These are phyloP conservation scores for Cenococcum geophilum DNA, from an alignment of 495 filamentous ascomycete species.

Conservation along the genomic window DNA sequence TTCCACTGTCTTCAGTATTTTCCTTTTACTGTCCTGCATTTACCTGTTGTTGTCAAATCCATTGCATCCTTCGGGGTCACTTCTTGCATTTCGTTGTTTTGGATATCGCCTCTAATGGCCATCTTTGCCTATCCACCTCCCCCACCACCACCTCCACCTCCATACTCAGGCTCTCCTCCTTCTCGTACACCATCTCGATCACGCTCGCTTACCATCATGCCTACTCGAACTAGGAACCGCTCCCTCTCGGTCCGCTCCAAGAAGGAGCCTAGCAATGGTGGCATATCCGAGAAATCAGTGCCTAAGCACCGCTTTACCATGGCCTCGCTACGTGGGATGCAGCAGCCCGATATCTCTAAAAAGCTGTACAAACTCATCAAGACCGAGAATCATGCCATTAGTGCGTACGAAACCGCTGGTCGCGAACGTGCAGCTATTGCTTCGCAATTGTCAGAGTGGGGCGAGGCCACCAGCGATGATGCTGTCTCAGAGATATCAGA, in stretches of 20 bases:
- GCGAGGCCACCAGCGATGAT: conserved; percentile 80
- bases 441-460: conserved; percentile 92
- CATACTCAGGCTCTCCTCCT: conserved; percentile 22
- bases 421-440: conserved; percentile 77
- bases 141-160: conserved; percentile 26
- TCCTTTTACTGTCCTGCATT: conserved; percentile 6
- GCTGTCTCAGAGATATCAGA: conserved; percentile 82
- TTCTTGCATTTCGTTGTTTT: background rate
- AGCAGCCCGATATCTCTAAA: conserved; percentile 77
- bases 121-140: conserved; percentile 27
- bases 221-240: conserved; percentile 36
- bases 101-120: conserved; percentile 19
- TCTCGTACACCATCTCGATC: conserved; percentile 27
- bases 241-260: conserved; percentile 42
- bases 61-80: conserved; percentile 1
- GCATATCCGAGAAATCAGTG: conserved; percentile 29
- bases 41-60: background rate
- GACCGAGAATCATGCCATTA: conserved; percentile 75
- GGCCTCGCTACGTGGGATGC: conserved; percentile 69
- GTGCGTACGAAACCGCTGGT: conserved; percentile 73
- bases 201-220: conserved; percentile 30
- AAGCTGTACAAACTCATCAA: conserved; percentile 89
- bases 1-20: conserved; percentile 2
- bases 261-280: conserved; percentile 29
- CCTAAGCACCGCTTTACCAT: conserved; percentile 66